Conservation (phyloP, 2,329 filamentous ascomycete genomes). For the Aspergillus pseudoviridinutans region DNA sequence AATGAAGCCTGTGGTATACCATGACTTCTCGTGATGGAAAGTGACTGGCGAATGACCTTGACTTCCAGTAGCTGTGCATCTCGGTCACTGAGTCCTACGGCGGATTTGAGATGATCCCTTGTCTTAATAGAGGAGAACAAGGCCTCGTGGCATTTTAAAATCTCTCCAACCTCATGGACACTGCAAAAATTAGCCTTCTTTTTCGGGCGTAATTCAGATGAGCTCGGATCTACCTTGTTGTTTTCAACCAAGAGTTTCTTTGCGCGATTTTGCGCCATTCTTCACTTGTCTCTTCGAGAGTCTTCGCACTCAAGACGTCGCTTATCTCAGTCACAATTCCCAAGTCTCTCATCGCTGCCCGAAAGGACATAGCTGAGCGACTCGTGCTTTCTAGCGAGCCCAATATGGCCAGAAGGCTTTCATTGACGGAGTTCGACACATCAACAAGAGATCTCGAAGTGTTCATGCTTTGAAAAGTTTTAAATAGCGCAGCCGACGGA, state of each 20-base stretch:
- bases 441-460: constrained; percentile 56
- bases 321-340: constrained; percentile 78
- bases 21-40: constrained; percentile 73
- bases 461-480: constrained; percentile 73
- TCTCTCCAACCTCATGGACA: constrained; percentile 64
- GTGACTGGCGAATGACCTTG: constrained; percentile 69
- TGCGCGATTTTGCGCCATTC: constrained; percentile 61
- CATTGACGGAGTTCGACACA: constrained; percentile 58
- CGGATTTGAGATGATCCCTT: constrained; percentile 59
- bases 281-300: constrained; percentile 57
- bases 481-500: constrained; percentile 69
- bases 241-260: constrained; percentile 75
- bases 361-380: constrained; percentile 44
- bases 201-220: neutral
- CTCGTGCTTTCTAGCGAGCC: constrained; percentile 32
- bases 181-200: constrained; percentile 26
- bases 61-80: constrained; percentile 70
- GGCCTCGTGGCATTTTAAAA: constrained; percentile 79
- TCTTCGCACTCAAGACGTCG: constrained; percentile 64
- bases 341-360: constrained; percentile 58
- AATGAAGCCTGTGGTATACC: constrained; percentile 81
- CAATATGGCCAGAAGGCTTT: constrained; percentile 52
- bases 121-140: constrained; percentile 75
- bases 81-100: constrained; percentile 57
- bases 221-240: constrained; percentile 60